These are phyloP conservation scores for Solanum hybrid DNA, from an alignment of 305 asterid genomes.

Conservation along the genomic window DNA sequence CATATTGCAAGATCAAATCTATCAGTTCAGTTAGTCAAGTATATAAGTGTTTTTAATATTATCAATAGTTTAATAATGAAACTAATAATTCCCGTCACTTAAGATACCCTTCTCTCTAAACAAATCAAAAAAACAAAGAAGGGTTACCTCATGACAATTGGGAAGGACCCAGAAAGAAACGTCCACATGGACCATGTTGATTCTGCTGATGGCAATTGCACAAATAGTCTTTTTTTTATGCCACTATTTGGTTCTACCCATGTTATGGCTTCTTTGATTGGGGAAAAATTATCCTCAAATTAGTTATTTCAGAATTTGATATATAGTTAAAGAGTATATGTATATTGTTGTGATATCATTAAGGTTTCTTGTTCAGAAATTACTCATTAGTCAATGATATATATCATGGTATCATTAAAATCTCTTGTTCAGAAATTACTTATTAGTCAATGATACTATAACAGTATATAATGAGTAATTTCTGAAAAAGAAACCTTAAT, in stretches of 20 bases:
- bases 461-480: too few species aligned
- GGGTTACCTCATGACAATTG: not conserved
- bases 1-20: not conserved
- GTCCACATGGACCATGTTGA: not conserved
- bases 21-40: fast-evolving
- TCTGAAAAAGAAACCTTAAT: too few species aligned
- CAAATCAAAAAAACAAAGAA: not conserved
- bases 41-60: too few species aligned
- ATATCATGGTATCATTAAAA: too few species aligned
- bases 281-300: not conserved
- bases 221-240: not conserved
- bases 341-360: too few species aligned
- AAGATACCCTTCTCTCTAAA: not conserved
- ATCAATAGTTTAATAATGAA: too few species aligned
- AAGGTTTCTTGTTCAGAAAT: too few species aligned
- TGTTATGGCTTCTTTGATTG: not conserved
- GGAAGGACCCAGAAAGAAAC: not conserved
- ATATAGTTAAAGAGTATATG: too few species aligned
- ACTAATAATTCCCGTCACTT: not conserved
- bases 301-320: not conserved
- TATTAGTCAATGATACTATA: too few species aligned
- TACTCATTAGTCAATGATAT: too few species aligned
- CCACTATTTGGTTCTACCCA: not conserved
- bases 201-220: not conserved
- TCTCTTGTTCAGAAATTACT: too few species aligned